Evolutionary conservation across 257 asterid species (phyloP), one percentile per base, ranked within the genome.

Genomic region (Nicotiana attenuata): DNA sequence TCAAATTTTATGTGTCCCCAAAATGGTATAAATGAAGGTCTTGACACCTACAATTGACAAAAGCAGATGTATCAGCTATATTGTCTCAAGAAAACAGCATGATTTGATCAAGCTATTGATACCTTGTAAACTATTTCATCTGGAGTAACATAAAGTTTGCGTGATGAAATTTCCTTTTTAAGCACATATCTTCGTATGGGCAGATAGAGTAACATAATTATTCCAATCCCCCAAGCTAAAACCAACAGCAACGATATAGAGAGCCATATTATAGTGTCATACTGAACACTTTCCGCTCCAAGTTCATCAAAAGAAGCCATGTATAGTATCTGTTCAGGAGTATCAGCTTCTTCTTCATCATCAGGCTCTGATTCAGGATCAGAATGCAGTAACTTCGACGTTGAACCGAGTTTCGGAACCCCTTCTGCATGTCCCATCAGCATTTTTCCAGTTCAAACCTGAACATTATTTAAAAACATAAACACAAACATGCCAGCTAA

Each of bases 141-240:
- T 17, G 90, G 80, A 29, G 92, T 93, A 81, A 91, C 89, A 81
- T 83, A 90, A 77, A 91, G 92, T 83, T 90, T 91, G 56, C 94
- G 88, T 3, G 94, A 90, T 31, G 90, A 87, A 75, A 90, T 86
- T 81, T 91, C 96, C 87, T 90, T 93, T 86, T 85, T 81, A 81
- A 93, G 93, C 84, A 93, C 93, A 77, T 91, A 93, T 88, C 96
- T 85, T 85, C 83, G 87, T 64, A 64, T 85, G 64, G 97, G 97
- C 83, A 90, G 80, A 81, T 91, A 93, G 41, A 93, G 90, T 83
- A 93, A 86, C 94, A 93, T 87, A 79, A 93, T 60, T 29, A 90
- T 86, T 83, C 97, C 97, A 75, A 93, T 55, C 7, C 96, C 96
- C 93, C 97, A 91, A 53, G 97, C 96, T 83, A 93, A 84, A 83